phyloP scores from a whole-genome alignment of 257 asterid genomes.

The Capsicum rhomboideum region DNA sequence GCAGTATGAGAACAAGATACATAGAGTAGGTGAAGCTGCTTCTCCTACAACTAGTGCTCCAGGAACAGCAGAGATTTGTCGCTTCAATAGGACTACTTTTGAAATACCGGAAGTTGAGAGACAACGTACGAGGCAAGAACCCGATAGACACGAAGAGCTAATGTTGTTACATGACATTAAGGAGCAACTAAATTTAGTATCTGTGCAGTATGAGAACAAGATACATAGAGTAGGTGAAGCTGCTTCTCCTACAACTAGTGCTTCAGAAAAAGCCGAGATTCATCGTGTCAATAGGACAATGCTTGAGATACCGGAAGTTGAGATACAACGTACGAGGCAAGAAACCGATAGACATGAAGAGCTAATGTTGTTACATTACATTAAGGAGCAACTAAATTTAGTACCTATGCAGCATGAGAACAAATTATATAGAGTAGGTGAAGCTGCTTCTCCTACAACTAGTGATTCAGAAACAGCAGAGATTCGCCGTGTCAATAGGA shows the following conservation, averaged over 20 bases:
- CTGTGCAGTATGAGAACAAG: slow-evolving; percentile 21
- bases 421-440: slow-evolving; percentile 24
- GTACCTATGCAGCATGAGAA: slow-evolving; percentile 29
- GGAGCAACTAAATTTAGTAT: slow-evolving; percentile 39
- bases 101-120: slow-evolving; percentile 32
- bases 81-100: slow-evolving; percentile 10
- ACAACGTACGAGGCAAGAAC: background rate
- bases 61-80: slow-evolving; percentile 12
- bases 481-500: slow-evolving; percentile 16
- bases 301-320: slow-evolving; percentile 34
- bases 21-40: slow-evolving; percentile 29
- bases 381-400: slow-evolving; percentile 37
- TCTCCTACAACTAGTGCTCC: slow-evolving; percentile 11
- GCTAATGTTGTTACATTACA: slow-evolving; percentile 53
- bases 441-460: slow-evolving; percentile 16
- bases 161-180: slow-evolving; percentile 54
- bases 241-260: slow-evolving; percentile 19
- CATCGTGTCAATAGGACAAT: slow-evolving; percentile 13
- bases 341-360: slow-evolving; percentile 31
- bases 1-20: slow-evolving; percentile 16
- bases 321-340: slow-evolving; percentile 4
- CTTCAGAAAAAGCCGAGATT: slow-evolving; percentile 12
- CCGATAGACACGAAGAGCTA: slow-evolving; percentile 37
- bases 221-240: background rate
- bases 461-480: slow-evolving; percentile 13